Evolutionary conservation across 2,329 filamentous ascomycete species (phyloP), one percentile per base, ranked within the genome.

Genomic region (Metarhizium humberi): DNA sequence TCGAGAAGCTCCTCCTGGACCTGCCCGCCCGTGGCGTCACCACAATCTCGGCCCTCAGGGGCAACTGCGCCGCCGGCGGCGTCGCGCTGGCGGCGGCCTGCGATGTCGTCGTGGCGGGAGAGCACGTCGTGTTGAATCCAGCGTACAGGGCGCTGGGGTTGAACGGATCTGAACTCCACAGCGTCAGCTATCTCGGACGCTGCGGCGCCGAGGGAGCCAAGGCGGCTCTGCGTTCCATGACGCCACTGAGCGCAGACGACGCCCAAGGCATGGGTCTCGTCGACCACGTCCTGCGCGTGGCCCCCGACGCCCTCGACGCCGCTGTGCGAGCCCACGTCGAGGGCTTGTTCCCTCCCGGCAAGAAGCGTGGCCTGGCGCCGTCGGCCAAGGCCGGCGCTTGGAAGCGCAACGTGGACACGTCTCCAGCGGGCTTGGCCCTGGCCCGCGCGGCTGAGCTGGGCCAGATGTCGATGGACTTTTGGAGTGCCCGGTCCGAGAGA

Each of bases 391-490:
- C 51, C 16, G 57, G 57, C 6, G 45, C 51, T 2, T 74, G 72
- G 71, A 74, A 73, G 58, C 57, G 55, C 36, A 66, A 64, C 20
- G 61, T 68, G 8, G 67, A 73, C 50, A 57, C 72, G 14, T 66
- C 68, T 0, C 55, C 65, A 0, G 54, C 64, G 1, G 65, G 64
- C 1, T 65, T 73, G 6, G 68, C 69, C 1, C 60, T 56, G 4
- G 66, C 67, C 3, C 66, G 72, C 30, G 67, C 68, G 0, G 57
- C 62, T 10, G 72, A 75, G 61, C 65, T 75, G 0, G 67, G 65
- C 6, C 67, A 75, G 57, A 73, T 75, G 71, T 63, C 67, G 42
- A 68, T 70, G 50, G 72, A 75, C 62, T 74, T 74, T 59, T 75
- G 71, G 71, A 69, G 67, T 29, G 58, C 69, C 1, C 63, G 72